phyloP scores from a whole-genome alignment of 140 eudicot genomes.

The Senecio squalidus region DNA sequence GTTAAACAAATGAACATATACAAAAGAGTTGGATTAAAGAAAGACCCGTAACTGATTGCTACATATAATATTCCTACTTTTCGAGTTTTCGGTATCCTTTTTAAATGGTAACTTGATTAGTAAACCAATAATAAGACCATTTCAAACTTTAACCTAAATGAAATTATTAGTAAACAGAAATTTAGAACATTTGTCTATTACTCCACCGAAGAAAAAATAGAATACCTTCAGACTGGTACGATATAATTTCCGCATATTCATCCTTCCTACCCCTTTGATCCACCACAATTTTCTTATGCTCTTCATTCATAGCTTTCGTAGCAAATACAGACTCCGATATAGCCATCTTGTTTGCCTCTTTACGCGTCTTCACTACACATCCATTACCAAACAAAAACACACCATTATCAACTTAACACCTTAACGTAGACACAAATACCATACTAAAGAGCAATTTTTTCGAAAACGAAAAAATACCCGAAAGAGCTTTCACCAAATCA shows the following conservation, averaged over 20 bases:
- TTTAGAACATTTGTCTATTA: too few relatives aligned
- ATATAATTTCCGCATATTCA: slow-evolving; percentile 64
- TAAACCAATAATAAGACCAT: slow-evolving; percentile 12
- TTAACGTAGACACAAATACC: neutral
- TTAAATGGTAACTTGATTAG: neutral
- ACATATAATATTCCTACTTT: too few relatives aligned
- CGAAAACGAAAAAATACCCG: slow-evolving; percentile 42
- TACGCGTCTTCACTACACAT: slow-evolving; percentile 70
- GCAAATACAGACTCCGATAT: slow-evolving; percentile 53
- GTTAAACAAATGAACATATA: too few relatives aligned
- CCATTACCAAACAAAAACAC: slow-evolving; percentile 14
- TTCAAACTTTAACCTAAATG: too few relatives aligned
- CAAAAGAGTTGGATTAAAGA: too few relatives aligned
- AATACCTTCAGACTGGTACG: slow-evolving; percentile 72
- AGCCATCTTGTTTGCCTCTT: slow-evolving; percentile 75
- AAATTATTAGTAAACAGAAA: too few relatives aligned
- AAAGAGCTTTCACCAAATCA: slow-evolving; percentile 67
- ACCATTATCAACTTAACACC: neutral
- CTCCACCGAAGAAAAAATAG: neutral
- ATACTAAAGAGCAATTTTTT: neutral
- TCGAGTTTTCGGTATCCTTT: too few relatives aligned
- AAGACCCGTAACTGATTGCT: too few relatives aligned
- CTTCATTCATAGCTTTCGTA: slow-evolving; percentile 53
- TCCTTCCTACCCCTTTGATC: slow-evolving; percentile 56
- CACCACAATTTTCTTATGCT: slow-evolving; percentile 45